Percentiles rank a stretch among this genome's conserved stretches.
Conservation (phyloP, 2,329 filamentous ascomycete species). For the Hysterium pulicare region DNA sequence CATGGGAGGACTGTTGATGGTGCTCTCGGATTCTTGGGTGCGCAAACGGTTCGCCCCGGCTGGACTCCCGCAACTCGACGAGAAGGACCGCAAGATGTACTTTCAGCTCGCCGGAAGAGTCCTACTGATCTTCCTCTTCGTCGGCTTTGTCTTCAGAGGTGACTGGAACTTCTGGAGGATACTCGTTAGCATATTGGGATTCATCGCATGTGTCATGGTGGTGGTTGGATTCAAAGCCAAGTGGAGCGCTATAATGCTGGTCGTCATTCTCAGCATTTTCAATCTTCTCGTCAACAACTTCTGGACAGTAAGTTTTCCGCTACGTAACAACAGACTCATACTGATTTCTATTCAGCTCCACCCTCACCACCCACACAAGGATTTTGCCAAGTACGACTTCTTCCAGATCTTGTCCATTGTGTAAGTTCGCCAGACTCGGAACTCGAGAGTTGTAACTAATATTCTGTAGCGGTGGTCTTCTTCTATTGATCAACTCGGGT, state of each 20-base stretch:
- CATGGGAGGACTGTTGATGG: constrained; percentile 96
- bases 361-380: constrained; percentile 97
- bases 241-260: constrained; percentile 92
- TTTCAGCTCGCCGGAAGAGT: constrained; percentile 96
- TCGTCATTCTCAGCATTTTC: constrained; percentile 93
- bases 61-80: constrained; percentile 87
- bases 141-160: constrained; percentile 94
- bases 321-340: too few relatives aligned
- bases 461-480: constrained; percentile 68
- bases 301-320: constrained; percentile 76
- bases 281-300: constrained; percentile 99
- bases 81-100: constrained; percentile 99
- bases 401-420: constrained; percentile 99
- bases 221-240: constrained; percentile 99
- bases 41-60: constrained; percentile 96
- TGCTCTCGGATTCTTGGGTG: constrained; percentile 96
- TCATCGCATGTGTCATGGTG: constrained; percentile 95
- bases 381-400: constrained; percentile 99
- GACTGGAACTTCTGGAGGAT: constrained; percentile 89
- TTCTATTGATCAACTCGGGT: constrained; percentile 97
- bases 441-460: constrained; percentile 23
- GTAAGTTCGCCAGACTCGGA: too few relatives aligned
- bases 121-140: constrained; percentile 93
- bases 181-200: constrained; percentile 76
- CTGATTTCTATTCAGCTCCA: constrained; percentile 64